Percentiles rank a stretch among this genome's conserved stretches.
These are phyloP conservation scores for Plantago elongata DNA, from an alignment of 257 asterid genomes.

Conservation along the genomic window DNA sequence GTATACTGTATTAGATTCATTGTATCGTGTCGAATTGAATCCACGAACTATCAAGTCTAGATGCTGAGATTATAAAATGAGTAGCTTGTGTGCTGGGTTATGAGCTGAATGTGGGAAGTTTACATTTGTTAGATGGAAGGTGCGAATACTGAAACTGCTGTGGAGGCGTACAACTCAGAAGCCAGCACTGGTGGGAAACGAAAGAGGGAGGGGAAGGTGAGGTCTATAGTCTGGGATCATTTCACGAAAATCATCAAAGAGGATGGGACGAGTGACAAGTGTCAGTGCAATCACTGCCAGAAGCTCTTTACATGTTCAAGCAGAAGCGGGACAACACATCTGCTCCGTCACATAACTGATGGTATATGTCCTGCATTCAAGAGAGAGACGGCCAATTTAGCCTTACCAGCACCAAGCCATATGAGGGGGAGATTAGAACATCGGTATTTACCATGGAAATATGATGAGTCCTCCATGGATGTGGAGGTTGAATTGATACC, in stretches of 20 bases:
- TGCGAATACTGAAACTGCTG: slow-evolving; percentile 32
- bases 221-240: slow-evolving; percentile 87
- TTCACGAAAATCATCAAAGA: slow-evolving; percentile 75
- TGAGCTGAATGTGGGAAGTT: not conserved
- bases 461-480: slow-evolving; percentile 30
- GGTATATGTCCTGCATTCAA: slow-evolving; percentile 66
- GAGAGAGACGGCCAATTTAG: slow-evolving; percentile 38
- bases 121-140: slow-evolving; percentile 45
- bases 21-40: no score
- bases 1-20: no score
- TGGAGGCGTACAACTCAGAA: slow-evolving; percentile 54
- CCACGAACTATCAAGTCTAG: no score
- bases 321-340: slow-evolving; percentile 82
- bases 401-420: slow-evolving; percentile 25
- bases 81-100: no score
- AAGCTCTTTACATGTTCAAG: slow-evolving; percentile 66
- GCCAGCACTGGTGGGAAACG: slow-evolving; percentile 58
- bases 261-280: slow-evolving; percentile 70
- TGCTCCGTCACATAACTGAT: slow-evolving; percentile 77
- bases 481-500: slow-evolving; percentile 45
- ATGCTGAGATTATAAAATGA: no score
- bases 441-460: slow-evolving; percentile 45
- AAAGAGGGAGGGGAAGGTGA: slow-evolving; percentile 64
- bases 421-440: slow-evolving; percentile 33
- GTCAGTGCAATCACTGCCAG: slow-evolving; percentile 79